These are phyloP conservation scores for Tilletiopsis washingtonensis DNA, from an alignment of 1,284 basidiomycete species.

Conservation along the genomic window DNA sequence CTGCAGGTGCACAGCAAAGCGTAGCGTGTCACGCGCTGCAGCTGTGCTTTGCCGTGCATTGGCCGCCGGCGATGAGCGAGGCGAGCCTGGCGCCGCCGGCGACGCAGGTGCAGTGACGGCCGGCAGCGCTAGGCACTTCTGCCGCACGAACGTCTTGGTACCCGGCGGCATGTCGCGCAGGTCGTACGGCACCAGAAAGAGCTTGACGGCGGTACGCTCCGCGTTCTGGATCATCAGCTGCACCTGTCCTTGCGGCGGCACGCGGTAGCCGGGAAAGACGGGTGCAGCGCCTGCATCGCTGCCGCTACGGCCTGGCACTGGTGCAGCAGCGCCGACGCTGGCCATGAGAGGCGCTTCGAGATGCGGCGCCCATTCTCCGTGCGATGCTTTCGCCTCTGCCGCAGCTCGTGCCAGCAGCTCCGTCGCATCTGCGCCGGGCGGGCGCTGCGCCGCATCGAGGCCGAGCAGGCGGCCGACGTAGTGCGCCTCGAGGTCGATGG, in stretches of 20 bases:
- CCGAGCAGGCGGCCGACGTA: conserved; percentile 18
- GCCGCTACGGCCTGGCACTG: too few species aligned
- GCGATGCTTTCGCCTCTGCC: too few species aligned
- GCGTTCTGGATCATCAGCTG: conserved; percentile 53
- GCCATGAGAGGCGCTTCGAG: not conserved
- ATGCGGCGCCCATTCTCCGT: too few species aligned
- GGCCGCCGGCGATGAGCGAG: not conserved
- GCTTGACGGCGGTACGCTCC: conserved; percentile 49
- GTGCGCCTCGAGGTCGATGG: conserved; percentile 46
- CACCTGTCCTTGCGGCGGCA: conserved; percentile 52
- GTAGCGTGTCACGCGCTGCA: conserved; percentile 20
- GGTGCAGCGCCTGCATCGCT: not conserved
- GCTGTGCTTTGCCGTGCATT: too few species aligned
- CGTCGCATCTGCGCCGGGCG: not conserved
- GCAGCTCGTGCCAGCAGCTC: too few species aligned
- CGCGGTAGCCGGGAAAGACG: conserved; percentile 51
- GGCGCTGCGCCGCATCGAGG: not conserved
- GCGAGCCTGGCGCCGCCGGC: not conserved
- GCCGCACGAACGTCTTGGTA: conserved; percentile 35
- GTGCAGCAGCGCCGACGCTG: not conserved
- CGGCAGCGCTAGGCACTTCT: conserved; percentile 16
- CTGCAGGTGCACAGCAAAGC: conserved; percentile 38
- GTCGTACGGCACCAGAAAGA: conserved; percentile 54
- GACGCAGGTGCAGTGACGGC: not conserved
- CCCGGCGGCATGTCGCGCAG: conserved; percentile 46